Evolutionary conservation across 1,284 basidiomycete species (phyloP).

Genomic region (Cryptococcus sp.): DNA sequence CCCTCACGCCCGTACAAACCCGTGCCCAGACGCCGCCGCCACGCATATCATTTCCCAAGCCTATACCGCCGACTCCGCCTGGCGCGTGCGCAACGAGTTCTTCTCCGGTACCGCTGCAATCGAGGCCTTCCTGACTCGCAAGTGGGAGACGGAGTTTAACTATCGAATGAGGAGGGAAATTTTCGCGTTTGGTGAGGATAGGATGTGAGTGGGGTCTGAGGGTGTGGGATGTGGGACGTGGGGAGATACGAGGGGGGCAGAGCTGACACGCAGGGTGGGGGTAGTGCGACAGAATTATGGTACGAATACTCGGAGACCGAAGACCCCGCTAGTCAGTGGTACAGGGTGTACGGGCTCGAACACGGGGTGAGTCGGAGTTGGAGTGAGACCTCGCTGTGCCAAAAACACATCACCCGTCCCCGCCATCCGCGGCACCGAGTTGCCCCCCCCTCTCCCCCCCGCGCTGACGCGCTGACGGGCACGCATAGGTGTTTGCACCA

Average conservation of each 20-base stretch:
- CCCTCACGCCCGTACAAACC: too few species aligned
- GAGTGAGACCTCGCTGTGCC: too few species aligned
- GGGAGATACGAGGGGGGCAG: not conserved
- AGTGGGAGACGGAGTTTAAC: constrained; percentile 57
- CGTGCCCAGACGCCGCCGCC: constrained; percentile 26
- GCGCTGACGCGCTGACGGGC: not conserved
- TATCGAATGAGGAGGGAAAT: constrained; percentile 58
- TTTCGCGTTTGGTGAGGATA: constrained; percentile 60
- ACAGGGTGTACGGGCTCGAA: constrained; percentile 59
- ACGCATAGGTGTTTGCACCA: constrained; percentile 48
- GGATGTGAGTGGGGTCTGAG: constrained; percentile 55
- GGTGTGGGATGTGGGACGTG: not conserved
- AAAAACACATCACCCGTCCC: too few species aligned
- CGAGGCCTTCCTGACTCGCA: constrained; percentile 55
- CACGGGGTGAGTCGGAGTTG: constrained; percentile 61
- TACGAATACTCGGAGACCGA: constrained; percentile 56
- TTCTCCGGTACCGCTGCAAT: constrained; percentile 55
- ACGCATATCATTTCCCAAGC: constrained; percentile 48
- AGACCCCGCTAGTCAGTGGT: constrained; percentile 52
- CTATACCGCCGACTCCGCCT: constrained; percentile 58
- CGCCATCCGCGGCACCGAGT: too few species aligned
- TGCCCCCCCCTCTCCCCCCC: too few species aligned
- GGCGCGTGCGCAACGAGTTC: constrained; percentile 61
- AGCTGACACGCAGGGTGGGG: not conserved
- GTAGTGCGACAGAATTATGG: constrained; percentile 55